A percentile compares a stretch with the other conserved stretches of the same genome.
These are phyloP conservation scores for Athelia sp. DNA, from an alignment of 1,284 basidiomycete species.

Conservation along the genomic window DNA sequence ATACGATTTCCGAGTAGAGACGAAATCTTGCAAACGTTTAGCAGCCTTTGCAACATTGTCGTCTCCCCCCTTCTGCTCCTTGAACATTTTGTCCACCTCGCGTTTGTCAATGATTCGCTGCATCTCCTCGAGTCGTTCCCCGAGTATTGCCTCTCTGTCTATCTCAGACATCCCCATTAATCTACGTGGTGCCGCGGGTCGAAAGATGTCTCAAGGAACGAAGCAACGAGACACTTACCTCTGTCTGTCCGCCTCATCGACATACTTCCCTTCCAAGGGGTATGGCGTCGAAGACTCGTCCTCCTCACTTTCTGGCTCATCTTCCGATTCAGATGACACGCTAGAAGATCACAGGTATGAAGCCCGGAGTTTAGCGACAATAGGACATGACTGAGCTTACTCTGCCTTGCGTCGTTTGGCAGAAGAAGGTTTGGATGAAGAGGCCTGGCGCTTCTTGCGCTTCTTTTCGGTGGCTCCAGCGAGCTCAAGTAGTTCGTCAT, in stretches of 20 bases:
- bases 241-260: slow-evolving; percentile 77
- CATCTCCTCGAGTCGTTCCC: slow-evolving; percentile 76
- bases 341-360: slow-evolving; percentile 8
- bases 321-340: slow-evolving; percentile 45
- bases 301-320: slow-evolving; percentile 57
- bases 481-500: slow-evolving; percentile 64
- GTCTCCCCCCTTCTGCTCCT: slow-evolving; percentile 48
- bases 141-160: slow-evolving; percentile 83
- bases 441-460: slow-evolving; percentile 38
- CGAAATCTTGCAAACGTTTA: slow-evolving; percentile 51
- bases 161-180: slow-evolving; percentile 80
- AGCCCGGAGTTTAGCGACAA: slow-evolving; percentile 12
- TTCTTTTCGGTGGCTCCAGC: slow-evolving; percentile 56
- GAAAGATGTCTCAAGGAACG: slow-evolving; percentile 3
- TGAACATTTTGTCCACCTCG: slow-evolving; percentile 74
- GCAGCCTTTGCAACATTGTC: slow-evolving; percentile 68
- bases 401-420: slow-evolving; percentile 46
- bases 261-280: slow-evolving; percentile 88
- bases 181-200: slow-evolving; percentile 36
- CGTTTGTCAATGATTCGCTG: slow-evolving; percentile 72
- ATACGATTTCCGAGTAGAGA: slow-evolving; percentile 4
- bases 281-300: slow-evolving; percentile 64
- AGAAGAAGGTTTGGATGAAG: slow-evolving; percentile 18
- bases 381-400: slow-evolving; percentile 27
- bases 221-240: slow-evolving; percentile 44